Evolutionary conservation across 2,329 filamentous ascomycete genomes (phyloP), one percentile per base, ranked within the genome.

Genomic region (Hypocrella siamensis): DNA sequence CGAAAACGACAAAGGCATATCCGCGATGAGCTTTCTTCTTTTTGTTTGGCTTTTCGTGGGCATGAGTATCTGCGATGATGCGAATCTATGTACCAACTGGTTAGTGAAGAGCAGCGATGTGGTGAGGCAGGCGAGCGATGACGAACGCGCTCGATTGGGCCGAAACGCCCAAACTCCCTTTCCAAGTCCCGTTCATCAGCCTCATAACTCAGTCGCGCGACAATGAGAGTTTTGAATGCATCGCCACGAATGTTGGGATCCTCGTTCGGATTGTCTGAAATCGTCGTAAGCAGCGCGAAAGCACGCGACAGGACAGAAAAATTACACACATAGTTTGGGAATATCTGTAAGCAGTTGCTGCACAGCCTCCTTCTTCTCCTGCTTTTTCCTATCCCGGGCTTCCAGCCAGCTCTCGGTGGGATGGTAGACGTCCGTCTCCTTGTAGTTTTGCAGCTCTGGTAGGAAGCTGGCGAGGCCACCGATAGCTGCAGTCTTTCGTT

Each of bases 1-100:
- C 88, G 52, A 88, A 98, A 33, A 96, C 83, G 44, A 98, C 79
- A 52, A 98, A 98, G 38, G 84, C 90, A 56, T 98, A 98, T 39
- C 90, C 90, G 47, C 79, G 70, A 49, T 92, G 82, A 31, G 77
- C 62, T 61, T 85, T 85, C 51, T 79, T 79, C 51, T 82, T 77
- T 59, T 86, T 84, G 47, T 78, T 80, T 35, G 67, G 72, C 54
- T 68, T 79, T 49, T 70, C 70, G 43, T 68, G 59, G 38, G 74
- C 68, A 44, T 82, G 74, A 4, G 75, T 77, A 52, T 93, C 79
- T 46, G 74, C 74, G 43, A 94, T 73, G 45, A 93, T 83, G 39
- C 88, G 83, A 47, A 93, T 93, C 82, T 90, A 42, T 21, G 15
- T 25, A 11, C n/a, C n/a, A n/a, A n/a, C 11, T 8, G 21, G 15